These are phyloP conservation scores for Trypanosoma lewisi DNA, from an alignment of 208 protist genomes.

Conservation along the genomic window DNA sequence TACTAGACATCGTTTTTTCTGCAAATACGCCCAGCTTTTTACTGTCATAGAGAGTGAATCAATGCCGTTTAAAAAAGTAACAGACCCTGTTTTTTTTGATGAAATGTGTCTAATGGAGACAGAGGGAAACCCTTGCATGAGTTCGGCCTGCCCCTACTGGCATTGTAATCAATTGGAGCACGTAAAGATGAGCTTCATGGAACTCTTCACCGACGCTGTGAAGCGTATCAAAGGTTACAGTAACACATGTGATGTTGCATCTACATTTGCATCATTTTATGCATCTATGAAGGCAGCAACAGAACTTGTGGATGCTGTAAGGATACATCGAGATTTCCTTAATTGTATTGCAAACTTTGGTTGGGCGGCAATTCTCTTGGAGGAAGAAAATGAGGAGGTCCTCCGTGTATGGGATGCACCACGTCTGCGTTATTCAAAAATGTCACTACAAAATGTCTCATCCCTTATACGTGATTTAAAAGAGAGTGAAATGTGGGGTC, in stretches of 20 bases:
- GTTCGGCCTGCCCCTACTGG: slow-evolving; percentile 56
- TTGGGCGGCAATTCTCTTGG: slow-evolving; percentile 12
- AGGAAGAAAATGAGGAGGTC: background rate
- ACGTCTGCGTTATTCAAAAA: background rate
- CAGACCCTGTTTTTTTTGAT: slow-evolving; percentile 42
- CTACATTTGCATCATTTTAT: slow-evolving; percentile 2
- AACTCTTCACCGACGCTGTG: slow-evolving; percentile 4
- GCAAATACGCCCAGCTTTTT: slow-evolving; percentile 49
- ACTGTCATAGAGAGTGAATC: slow-evolving; percentile 18
- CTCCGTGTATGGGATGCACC: slow-evolving; percentile 19
- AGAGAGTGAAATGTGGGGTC: slow-evolving; percentile 20
- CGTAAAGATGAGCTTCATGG: slow-evolving; percentile 22
- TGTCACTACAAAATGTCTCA: slow-evolving; percentile 2
- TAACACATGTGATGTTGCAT: slow-evolving; percentile 21
- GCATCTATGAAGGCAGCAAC: background rate
- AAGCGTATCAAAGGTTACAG: slow-evolving; percentile 6
- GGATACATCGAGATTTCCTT: slow-evolving; percentile 16
- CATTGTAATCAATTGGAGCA: slow-evolving; percentile 61
- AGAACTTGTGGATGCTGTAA: slow-evolving; percentile 10
- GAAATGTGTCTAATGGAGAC: slow-evolving; percentile 68
- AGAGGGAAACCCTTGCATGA: slow-evolving; percentile 31
- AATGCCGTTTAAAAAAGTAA: slow-evolving; percentile 8
- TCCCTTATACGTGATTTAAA: slow-evolving; percentile 9
- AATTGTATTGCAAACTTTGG: slow-evolving; percentile 19
- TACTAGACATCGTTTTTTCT: slow-evolving; percentile 35